Evolutionary conservation across 768 basidiomycete genomes (phyloP).

Genomic region (Mrakia frigida): DNA sequence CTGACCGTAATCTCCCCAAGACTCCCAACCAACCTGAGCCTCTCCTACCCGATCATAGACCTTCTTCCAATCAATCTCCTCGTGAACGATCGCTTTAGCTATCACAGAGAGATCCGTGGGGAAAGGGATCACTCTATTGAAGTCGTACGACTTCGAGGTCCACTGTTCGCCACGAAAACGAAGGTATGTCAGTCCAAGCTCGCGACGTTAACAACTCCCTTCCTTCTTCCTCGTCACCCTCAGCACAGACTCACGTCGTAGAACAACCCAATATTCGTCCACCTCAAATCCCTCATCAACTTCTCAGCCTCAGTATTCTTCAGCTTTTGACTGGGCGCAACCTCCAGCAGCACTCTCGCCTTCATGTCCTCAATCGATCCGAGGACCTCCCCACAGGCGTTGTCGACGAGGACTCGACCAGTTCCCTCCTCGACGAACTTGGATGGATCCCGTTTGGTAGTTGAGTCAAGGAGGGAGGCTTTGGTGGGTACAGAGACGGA

Average conservation of each 20-base stretch:
- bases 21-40: conserved; percentile 55
- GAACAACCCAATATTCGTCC: conserved; percentile 93
- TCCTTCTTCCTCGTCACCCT: background rate
- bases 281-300: conserved; percentile 72
- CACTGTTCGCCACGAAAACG: conserved; percentile 51
- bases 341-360: conserved; percentile 55
- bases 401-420: conserved; percentile 56
- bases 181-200: background rate
- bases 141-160: conserved; percentile 93
- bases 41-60: conserved; percentile 50
- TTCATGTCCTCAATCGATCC: conserved; percentile 53
- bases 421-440: conserved; percentile 39
- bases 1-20: conserved; percentile 76
- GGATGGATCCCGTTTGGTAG: background rate
- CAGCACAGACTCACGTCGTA: conserved; percentile 54
- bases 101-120: conserved; percentile 54
- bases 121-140: conserved; percentile 63
- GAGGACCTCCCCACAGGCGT: conserved; percentile 60
- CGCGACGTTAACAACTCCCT: background rate
- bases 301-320: conserved; percentile 52
- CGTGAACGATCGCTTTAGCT: conserved; percentile 59
- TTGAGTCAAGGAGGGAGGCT: background rate
- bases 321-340: conserved; percentile 58
- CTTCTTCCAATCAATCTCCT: conserved; percentile 61
- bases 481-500: background rate